These are phyloP conservation scores for Metschnikowia vanudenii DNA, from an alignment of 805 yeast species.

Conservation along the genomic window DNA sequence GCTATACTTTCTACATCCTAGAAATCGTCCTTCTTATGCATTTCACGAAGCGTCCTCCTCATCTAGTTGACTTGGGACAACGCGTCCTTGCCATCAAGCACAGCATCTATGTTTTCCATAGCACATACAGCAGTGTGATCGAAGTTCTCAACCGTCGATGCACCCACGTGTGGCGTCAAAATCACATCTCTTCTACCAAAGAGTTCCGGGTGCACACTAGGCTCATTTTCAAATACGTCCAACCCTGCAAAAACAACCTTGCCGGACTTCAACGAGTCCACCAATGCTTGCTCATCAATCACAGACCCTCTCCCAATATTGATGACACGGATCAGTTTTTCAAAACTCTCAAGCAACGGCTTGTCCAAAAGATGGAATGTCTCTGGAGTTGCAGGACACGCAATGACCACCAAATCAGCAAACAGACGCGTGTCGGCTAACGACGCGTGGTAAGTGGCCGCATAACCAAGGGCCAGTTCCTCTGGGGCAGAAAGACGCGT, in stretches of 20 bases:
- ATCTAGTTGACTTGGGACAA: conserved; percentile 16
- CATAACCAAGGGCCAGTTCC: conserved; percentile 40
- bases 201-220: conserved; percentile 49
- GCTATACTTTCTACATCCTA: no score
- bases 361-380: conserved; percentile 56
- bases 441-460: conserved; percentile 40
- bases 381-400: conserved; percentile 62
- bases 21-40: no score
- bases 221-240: conserved; percentile 72
- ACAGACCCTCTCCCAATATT: conserved; percentile 76
- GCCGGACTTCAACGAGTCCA: conserved; percentile 58
- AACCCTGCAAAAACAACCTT: conserved; percentile 64
- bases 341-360: conserved; percentile 45
- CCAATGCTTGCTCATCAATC: conserved; percentile 63
- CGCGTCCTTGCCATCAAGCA: conserved; percentile 35
- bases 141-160: conserved; percentile 43
- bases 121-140: conserved; percentile 51
- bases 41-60: background rate
- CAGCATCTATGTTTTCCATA: conserved; percentile 52
- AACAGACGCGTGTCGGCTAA: conserved; percentile 33
- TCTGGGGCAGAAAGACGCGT: conserved; percentile 36
- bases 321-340: conserved; percentile 58
- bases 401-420: conserved; percentile 62
- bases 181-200: conserved; percentile 59
- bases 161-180: conserved; percentile 70